Percentiles rank a stretch among this genome's conserved stretches.
These are phyloP conservation scores for Fusarium nygamai DNA, from an alignment of 2,329 filamentous ascomycete genomes.

Conservation along the genomic window DNA sequence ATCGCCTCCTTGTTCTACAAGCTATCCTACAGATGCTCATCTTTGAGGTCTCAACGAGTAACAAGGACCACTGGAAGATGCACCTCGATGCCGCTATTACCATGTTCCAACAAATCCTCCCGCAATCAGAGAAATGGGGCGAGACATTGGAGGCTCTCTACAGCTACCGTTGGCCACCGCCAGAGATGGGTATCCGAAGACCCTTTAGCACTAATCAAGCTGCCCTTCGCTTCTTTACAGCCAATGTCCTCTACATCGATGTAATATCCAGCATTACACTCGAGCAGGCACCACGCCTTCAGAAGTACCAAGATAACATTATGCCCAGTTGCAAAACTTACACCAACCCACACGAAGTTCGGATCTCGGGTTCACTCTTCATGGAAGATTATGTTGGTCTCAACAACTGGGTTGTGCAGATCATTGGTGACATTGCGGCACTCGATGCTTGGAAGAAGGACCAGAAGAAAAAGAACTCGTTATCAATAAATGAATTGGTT, in stretches of 20 bases:
- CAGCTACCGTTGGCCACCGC: conserved; percentile 48
- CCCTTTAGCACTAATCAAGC: conserved; percentile 59
- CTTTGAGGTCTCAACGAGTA: conserved; percentile 59
- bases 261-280: conserved; percentile 60
- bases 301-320: conserved; percentile 52
- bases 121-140: conserved; percentile 50
- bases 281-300: conserved; percentile 54
- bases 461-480: conserved; percentile 52
- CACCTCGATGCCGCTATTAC: conserved; percentile 61
- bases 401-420: conserved; percentile 65
- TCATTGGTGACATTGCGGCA: conserved; percentile 63
- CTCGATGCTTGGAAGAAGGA: conserved; percentile 66
- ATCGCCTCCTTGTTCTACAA: conserved; percentile 56
- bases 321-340: conserved; percentile 47
- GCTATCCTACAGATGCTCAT: conserved; percentile 64
- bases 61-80: conserved; percentile 60
- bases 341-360: conserved; percentile 26
- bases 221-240: conserved; percentile 59
- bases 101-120: conserved; percentile 59
- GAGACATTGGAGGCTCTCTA: conserved; percentile 48
- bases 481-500: conserved; percentile 59
- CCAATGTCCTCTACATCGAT: conserved; percentile 59
- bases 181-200: conserved; percentile 45
- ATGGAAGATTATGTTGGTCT: conserved; percentile 65
- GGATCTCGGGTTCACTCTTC: conserved; percentile 47